Percentiles rank a stretch among this genome's conserved stretches.
These are phyloP conservation scores for Logfia minima DNA, from an alignment of 129 eudicot genomes.

Conservation along the genomic window DNA sequence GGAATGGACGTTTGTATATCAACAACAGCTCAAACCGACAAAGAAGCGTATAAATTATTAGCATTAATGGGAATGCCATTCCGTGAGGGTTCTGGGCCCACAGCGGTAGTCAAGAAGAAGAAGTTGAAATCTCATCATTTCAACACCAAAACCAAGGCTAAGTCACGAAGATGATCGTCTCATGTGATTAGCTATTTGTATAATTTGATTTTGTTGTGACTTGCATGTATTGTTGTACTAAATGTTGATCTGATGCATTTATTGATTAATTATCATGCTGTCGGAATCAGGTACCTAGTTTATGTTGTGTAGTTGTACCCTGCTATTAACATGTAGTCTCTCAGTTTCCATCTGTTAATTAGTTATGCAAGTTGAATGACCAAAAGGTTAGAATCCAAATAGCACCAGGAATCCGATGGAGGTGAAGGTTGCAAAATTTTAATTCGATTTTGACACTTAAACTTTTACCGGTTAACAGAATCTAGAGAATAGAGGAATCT, in stretches of 20 bases:
- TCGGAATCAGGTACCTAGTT: background rate
- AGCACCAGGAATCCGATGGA: background rate
- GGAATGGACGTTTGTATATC: slow-evolving; percentile 92
- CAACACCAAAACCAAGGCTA: slow-evolving; percentile 70
- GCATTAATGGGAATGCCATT: slow-evolving; percentile 98
- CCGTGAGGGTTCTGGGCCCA: slow-evolving; percentile 65
- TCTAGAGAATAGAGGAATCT: too few relatives aligned
- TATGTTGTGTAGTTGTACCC: slow-evolving; percentile 27
- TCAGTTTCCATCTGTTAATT: background rate
- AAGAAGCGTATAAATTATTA: slow-evolving; percentile 71
- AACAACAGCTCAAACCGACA: slow-evolving; percentile 83
- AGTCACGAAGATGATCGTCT: slow-evolving; percentile 38
- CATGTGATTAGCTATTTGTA: background rate
- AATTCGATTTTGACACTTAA: background rate
- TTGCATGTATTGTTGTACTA: slow-evolving; percentile 19
- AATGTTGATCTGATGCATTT: slow-evolving; percentile 10
- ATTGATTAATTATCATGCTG: slow-evolving; percentile 6
- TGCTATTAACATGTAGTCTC: slow-evolving; percentile 17
- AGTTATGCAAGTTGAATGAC: slow-evolving; percentile 10
- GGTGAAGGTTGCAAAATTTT: background rate
- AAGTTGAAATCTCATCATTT: slow-evolving; percentile 88
- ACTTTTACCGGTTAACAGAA: too few relatives aligned
- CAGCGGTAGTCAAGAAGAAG: slow-evolving; percentile 44
- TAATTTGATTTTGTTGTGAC: slow-evolving; percentile 19
- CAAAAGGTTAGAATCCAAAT: background rate